Evolutionary conservation across 108 stramenopile genomes (phyloP).

Genomic region (Asterionellopsis glacialis): DNA sequence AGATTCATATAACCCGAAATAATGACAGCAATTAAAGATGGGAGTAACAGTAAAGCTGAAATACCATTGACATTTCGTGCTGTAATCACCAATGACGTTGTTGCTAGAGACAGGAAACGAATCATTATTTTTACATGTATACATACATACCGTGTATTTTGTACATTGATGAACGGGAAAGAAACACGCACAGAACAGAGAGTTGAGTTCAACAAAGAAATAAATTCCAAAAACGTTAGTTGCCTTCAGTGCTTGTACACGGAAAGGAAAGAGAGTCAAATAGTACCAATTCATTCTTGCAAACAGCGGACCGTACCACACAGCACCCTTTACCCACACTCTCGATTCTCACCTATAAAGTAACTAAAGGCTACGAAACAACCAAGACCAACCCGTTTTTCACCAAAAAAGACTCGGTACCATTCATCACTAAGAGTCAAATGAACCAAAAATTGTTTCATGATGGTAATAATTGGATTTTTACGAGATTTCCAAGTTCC

Average conservation of each 20-base stretch:
- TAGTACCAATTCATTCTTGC: no score
- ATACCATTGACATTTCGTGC: slow-evolving; percentile 29
- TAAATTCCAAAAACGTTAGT: no score
- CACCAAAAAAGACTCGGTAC: slow-evolving; percentile 67
- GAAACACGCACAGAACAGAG: no score
- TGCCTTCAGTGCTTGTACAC: no score
- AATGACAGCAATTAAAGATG: slow-evolving; percentile 46
- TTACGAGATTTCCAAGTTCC: not conserved
- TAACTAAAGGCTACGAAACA: slow-evolving; percentile 34
- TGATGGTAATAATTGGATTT: slow-evolving; percentile 27
- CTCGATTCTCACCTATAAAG: slow-evolving; percentile 26
- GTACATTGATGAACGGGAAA: no score
- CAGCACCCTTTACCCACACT: no score
- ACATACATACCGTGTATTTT: not conserved
- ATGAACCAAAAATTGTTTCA: slow-evolving; percentile 56
- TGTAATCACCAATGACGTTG: slow-evolving; percentile 9
- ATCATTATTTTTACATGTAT: not conserved
- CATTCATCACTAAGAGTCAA: slow-evolving; percentile 68
- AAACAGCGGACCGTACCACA: no score
- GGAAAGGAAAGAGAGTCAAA: no score
- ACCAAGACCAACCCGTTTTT: slow-evolving; percentile 66
- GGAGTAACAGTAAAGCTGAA: slow-evolving; percentile 45
- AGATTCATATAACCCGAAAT: slow-evolving; percentile 63
- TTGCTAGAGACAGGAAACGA: slow-evolving; percentile 5
- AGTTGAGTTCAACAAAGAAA: no score